Evolutionary conservation across 1,139 yeast genomes (phyloP), one percentile per base, ranked within the genome.

Genomic region (Lodderomyces jiufengensis): DNA sequence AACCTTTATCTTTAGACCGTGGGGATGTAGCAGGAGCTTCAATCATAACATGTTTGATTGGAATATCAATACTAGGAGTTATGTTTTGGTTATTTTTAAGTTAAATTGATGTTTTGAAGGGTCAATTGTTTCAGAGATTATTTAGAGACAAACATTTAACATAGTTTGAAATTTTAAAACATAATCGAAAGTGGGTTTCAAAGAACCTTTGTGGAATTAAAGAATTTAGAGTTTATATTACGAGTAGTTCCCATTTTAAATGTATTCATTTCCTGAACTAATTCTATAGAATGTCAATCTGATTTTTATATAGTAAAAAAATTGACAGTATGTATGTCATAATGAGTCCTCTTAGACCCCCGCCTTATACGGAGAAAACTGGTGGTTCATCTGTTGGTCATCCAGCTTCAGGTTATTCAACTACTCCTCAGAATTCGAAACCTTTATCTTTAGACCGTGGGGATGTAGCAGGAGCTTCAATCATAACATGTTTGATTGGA

Each of bases 11-110:
- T 12, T 66, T 86, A 33, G 69, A 69, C 29, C 53, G 63, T 1
- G 84, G 82, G 34, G 96, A 87, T 54, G 74, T 63, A 44, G 96
- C 94, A 1, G 97, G 96, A 39, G 97, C 97, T 1, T 86, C 92
- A 32, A 76, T 88, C 34, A 77, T 88, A 42, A 90, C 97, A 2
- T 86, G 84, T 7, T 56, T 87, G 24, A 69, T 87, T 34, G 82
- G 88, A 36, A 70, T 77, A 3, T 70, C 82, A 3, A 63, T 86
- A 33, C 61, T 84, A 27, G 85, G 78, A 5, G 64, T 82, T 27
- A 80, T 82, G 27, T 70, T 78, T 25, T 90, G 97, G 97, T n/a
- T n/a, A n/a, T n/a, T n/a, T 70, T 87, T n/a, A n/a, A n/a, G n/a
- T n/a, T n/a, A n/a, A n/a, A n/a, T n/a, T n/a, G n/a, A 7, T 18